Evolutionary conservation across 2,329 filamentous ascomycete species (phyloP).

Genomic region (Fusarium sterilihyphosum): DNA sequence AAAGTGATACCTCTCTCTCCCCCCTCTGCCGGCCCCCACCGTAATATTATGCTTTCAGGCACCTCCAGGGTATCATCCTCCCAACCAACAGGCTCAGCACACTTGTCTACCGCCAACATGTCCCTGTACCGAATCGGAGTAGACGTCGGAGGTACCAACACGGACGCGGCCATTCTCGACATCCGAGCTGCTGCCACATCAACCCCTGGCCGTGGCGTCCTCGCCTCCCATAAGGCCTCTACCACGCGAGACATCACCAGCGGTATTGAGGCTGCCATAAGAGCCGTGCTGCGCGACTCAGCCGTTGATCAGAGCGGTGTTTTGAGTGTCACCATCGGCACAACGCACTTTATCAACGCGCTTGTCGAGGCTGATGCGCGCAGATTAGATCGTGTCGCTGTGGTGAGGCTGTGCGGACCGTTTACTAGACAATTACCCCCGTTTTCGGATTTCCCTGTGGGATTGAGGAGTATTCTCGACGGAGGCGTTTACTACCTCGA

Average conservation of each 20-base stretch:
- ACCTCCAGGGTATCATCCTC: background rate
- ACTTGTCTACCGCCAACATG: slow-evolving; percentile 38
- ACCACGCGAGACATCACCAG: slow-evolving; percentile 62
- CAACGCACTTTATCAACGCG: slow-evolving; percentile 61
- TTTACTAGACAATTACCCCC: slow-evolving; percentile 57
- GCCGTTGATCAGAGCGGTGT: slow-evolving; percentile 51
- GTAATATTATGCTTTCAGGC: slow-evolving; percentile 21
- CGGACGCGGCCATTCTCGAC: slow-evolving; percentile 58
- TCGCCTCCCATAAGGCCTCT: slow-evolving; percentile 59
- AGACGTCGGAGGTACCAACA: slow-evolving; percentile 54
- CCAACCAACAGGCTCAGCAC: background rate
- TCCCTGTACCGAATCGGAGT: slow-evolving; percentile 57
- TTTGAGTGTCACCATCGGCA: slow-evolving; percentile 60
- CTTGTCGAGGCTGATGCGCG: slow-evolving; percentile 57
- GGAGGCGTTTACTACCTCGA: slow-evolving; percentile 55
- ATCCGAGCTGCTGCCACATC: slow-evolving; percentile 48
- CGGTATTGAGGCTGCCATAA: slow-evolving; percentile 59
- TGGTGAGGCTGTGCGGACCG: slow-evolving; percentile 57
- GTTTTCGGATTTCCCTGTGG: slow-evolving; percentile 57
- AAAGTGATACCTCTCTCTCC: background rate
- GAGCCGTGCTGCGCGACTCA: slow-evolving; percentile 53
- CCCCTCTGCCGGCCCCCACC: background rate
- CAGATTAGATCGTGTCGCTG: slow-evolving; percentile 56
- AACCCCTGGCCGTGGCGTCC: slow-evolving; percentile 51
- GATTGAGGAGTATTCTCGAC: slow-evolving; percentile 52